phyloP scores from a whole-genome alignment of 306 rosid genomes.

The Prunus mongolica region DNA sequence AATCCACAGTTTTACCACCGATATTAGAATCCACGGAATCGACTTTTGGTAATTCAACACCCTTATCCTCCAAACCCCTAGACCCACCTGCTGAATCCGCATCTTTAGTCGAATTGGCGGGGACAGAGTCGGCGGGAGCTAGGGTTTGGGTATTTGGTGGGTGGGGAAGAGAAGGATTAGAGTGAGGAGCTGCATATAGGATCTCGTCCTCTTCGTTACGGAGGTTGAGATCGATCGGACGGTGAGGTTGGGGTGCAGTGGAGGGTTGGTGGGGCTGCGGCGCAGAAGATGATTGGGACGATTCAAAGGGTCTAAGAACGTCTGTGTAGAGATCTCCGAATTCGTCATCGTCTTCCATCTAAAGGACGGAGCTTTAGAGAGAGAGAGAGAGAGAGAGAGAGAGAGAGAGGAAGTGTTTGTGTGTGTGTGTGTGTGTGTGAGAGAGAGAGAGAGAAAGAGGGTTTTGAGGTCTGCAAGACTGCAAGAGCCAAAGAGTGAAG shows the following conservation, averaged over 20 bases:
- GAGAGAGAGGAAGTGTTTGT: neutral
- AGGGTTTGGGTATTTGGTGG: slow-evolving; percentile 31
- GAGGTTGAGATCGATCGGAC: slow-evolving; percentile 69
- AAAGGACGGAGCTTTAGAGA: neutral
- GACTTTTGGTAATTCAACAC: slow-evolving; percentile 8
- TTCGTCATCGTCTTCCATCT: slow-evolving; percentile 98
- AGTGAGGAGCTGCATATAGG: slow-evolving; percentile 30
- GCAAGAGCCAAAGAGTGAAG: slow-evolving; percentile 13
- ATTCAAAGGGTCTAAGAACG: slow-evolving; percentile 67
- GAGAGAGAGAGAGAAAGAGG: slow-evolving; percentile 4
- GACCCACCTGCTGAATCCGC: neutral
- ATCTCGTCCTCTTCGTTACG: slow-evolving; percentile 32
- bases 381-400: neutral
- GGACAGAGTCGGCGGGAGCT: slow-evolving; percentile 25
- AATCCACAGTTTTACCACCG: slow-evolving; percentile 30
- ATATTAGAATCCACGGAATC: slow-evolving; percentile 24
- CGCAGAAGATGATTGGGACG: slow-evolving; percentile 39
- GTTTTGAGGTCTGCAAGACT: slow-evolving; percentile 30
- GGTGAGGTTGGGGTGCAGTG: slow-evolving; percentile 30
- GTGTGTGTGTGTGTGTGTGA: neutral
- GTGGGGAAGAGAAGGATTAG: slow-evolving; percentile 26
- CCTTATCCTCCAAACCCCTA: slow-evolving; percentile 17
- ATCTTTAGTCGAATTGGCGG: slow-evolving; percentile 5
- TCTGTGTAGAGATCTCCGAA: slow-evolving; percentile 98
- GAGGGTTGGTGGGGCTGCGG: slow-evolving; percentile 28